phyloP scores from a whole-genome alignment of 257 asterid genomes.

The Henckelia pumila region DNA sequence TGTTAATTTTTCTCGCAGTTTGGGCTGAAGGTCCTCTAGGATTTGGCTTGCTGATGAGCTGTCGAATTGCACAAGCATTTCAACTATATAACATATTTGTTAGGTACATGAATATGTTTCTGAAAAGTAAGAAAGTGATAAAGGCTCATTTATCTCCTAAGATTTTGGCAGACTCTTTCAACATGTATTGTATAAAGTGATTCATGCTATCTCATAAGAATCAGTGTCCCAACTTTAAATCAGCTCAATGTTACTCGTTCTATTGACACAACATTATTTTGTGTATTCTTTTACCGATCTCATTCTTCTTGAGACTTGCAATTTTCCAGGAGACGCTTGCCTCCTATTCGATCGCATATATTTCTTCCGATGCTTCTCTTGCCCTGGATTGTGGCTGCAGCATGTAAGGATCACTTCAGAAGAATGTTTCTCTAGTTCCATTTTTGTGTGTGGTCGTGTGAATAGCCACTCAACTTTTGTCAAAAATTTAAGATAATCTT shows the following conservation, averaged over 20 bases:
- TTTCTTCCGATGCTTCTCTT: slow-evolving; percentile 59
- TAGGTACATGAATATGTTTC: slow-evolving; percentile 51
- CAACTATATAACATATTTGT: slow-evolving; percentile 79
- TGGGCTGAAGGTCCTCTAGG: slow-evolving; percentile 93
- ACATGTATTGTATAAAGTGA: not conserved
- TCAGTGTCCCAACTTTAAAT: slow-evolving; percentile 7
- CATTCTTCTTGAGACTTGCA: slow-evolving; percentile 26
- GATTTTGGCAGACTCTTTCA: not conserved
- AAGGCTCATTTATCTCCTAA: slow-evolving; percentile 8
- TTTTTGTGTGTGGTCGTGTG: slow-evolving; percentile 9
- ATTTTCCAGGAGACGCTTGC: slow-evolving; percentile 75
- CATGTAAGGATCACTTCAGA: slow-evolving; percentile 43
- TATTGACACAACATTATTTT: not conserved
- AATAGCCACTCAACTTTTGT: not conserved
- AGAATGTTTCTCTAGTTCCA: slow-evolving; percentile 23
- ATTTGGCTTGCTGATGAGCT: slow-evolving; percentile 85
- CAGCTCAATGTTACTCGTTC: not conserved
- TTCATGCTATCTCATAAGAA: not conserved
- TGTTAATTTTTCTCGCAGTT: slow-evolving; percentile 48
- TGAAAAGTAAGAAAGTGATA: slow-evolving; percentile 18
- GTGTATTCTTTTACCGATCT: slow-evolving; percentile 18
- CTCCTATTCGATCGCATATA: slow-evolving; percentile 62
- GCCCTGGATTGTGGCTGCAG: slow-evolving; percentile 71
- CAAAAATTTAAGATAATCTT: not conserved
- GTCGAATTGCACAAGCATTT: slow-evolving; percentile 74